phyloP scores from a whole-genome alignment of 805 yeast genomes.

The Hanseniaspora jakobsenii region DNA sequence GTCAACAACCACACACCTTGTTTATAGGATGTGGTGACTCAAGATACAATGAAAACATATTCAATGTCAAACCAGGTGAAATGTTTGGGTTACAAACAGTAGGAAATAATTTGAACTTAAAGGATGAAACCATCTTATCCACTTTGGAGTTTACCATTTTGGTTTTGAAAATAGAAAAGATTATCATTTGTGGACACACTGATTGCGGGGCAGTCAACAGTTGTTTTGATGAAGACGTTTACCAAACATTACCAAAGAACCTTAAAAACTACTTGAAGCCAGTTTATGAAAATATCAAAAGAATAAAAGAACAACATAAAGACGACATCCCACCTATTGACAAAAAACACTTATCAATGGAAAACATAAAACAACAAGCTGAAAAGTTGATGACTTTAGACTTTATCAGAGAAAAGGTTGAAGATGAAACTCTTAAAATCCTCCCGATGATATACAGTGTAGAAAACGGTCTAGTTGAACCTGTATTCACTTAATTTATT shows the following conservation, averaged over 20 bases:
- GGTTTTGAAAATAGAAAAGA: slow-evolving; percentile 64
- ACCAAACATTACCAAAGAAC: slow-evolving; percentile 16
- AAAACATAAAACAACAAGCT: slow-evolving; percentile 64
- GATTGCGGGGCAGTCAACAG: slow-evolving; percentile 93
- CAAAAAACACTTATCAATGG: slow-evolving; percentile 56
- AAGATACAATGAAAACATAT: slow-evolving; percentile 67
- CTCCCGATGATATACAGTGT: slow-evolving; percentile 82
- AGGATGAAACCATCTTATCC: slow-evolving; percentile 62
- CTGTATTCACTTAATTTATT: slow-evolving; percentile 20
- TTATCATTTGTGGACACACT: slow-evolving; percentile 85
- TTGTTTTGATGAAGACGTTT: slow-evolving; percentile 38
- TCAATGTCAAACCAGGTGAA: slow-evolving; percentile 80
- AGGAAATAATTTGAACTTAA: slow-evolving; percentile 58
- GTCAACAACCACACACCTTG: slow-evolving; percentile 84
- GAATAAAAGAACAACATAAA: slow-evolving; percentile 38
- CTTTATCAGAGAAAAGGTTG: slow-evolving; percentile 54
- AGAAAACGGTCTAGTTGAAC: slow-evolving; percentile 51
- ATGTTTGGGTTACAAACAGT: slow-evolving; percentile 79
- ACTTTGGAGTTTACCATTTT: slow-evolving; percentile 82
- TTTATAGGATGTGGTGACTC: slow-evolving; percentile 95
- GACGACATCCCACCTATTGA: slow-evolving; percentile 19
- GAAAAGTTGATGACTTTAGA: slow-evolving; percentile 43
- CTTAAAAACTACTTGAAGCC: slow-evolving; percentile 41
- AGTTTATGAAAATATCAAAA: slow-evolving; percentile 55
- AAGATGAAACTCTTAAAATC: slow-evolving; percentile 53